Base-by-base conservation (phyloP, 495 filamentous ascomycete species). In the Geoglossum glabrum region DNA sequence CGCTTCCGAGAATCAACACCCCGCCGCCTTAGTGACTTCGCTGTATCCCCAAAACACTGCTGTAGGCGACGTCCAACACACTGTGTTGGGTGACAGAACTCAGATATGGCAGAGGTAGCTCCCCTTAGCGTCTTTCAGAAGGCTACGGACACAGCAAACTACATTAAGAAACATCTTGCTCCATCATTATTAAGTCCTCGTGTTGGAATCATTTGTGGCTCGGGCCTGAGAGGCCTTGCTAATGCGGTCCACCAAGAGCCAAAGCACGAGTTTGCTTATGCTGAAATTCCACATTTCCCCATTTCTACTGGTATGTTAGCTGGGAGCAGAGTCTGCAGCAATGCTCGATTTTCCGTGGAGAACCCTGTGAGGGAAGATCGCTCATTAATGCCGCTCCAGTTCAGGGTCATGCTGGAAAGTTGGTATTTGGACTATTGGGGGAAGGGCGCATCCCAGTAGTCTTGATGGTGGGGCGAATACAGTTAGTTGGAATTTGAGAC, bases 161-260 rank as follows among this genome's bases (percentile, higher is more conserved):
- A 66, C 34, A 60, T 79, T 17, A 68, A 64, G 58, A 54, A 63
- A 36, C 36, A 58, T 36, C 64, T 79, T 17, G 79, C 79, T 11
- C 58, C 64, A 27, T 51, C 62, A 10, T 63, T 86, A 27, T 68
- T 73, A 54, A 63, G 68, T 13, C 83, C 84, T 23, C 68, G 69
- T 47, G 71, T 86, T 56, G 84, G 80, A 15, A 83, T 89, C 60
- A 76, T 87, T 40, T 86, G 85, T 65, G 85, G 84, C 21, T 84
- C 82, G 56, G 85, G 85, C 15, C 68, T 89, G 15, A 82, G 82
- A 23, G 81, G 79, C 8, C 73, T 87, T n/a, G 77, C 72, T 50
- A 70, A 76, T 34, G 79, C 75, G 13, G 71, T 87, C n/a, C 62
- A 81, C 33, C 59, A 66, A 47, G 67, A 71, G 27, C 73, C 73